Conservation (phyloP, 768 basidiomycete species). For the Hericium alpestre region DNA sequence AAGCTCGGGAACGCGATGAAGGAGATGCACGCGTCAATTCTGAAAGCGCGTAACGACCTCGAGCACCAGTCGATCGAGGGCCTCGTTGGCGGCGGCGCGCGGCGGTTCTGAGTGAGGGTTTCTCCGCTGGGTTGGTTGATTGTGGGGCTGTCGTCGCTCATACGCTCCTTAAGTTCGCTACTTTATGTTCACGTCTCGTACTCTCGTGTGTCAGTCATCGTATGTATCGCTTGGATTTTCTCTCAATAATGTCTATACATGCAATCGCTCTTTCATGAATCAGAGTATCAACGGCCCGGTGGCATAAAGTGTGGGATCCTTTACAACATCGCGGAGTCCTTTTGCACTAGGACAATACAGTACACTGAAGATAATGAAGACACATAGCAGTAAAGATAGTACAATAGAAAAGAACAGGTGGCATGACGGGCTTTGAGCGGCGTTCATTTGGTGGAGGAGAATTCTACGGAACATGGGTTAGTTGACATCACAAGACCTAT, state of each 20-base stretch:
- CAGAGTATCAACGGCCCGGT: too few relatives aligned
- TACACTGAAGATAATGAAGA: too few relatives aligned
- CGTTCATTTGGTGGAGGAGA: background rate
- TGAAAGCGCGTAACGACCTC: constrained; percentile 90
- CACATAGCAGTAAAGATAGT: too few relatives aligned
- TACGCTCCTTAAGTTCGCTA: background rate
- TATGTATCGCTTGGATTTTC: background rate
- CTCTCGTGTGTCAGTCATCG: background rate
- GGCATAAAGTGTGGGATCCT: too few relatives aligned
- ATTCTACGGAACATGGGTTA: background rate
- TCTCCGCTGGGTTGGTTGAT: background rate
- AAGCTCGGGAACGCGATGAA: constrained; percentile 95
- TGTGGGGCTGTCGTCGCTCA: background rate
- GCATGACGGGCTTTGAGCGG: too few relatives aligned
- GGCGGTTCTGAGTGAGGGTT: constrained; percentile 32
- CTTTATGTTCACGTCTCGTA: background rate
- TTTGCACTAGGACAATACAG: too few relatives aligned
- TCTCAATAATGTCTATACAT: background rate
- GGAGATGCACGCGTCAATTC: constrained; percentile 88
- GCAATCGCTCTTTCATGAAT: too few relatives aligned
- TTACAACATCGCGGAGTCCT: too few relatives aligned
- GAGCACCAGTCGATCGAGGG: constrained; percentile 97
- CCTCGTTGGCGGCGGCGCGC: constrained; percentile 44
- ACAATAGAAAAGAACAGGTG: too few relatives aligned
- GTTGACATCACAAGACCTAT: background rate